Evolutionary conservation across 441 rosid species (phyloP), one percentile per base, ranked within the genome.

Genomic region (Erodium trifolium): DNA sequence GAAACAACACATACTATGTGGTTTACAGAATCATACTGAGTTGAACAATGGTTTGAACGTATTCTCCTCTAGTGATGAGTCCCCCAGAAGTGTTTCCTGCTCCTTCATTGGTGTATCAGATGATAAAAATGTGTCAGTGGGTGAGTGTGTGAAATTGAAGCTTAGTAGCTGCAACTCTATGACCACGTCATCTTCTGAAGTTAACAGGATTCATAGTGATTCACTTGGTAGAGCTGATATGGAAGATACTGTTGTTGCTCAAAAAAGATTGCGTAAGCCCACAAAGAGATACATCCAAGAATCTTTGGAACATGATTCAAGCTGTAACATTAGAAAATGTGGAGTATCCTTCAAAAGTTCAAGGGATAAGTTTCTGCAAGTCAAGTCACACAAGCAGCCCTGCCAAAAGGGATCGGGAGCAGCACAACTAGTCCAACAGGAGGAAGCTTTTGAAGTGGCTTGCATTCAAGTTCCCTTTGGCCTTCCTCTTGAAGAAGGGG

Each of bases 391-490:
- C 27, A 57, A 57, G 31, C 63, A 57, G 63, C 29, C 23, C 10
- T 57, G 63, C 12, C 29, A 57, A 57, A 57, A 57, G 31, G 63
- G 63, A 57, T 18, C 63, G 1, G 13, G 63, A 57, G 63, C 27
- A 17, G 31, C 63, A 57, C 63, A 57, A 57, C 63, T 57, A 57
- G 11, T 17, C 63, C 63, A 18, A 29, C 4, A 18, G 29, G 63
- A 57, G 29, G 63, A 57, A 57, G 18, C 10, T 7, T 57, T 57
- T 18, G 17, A 57, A 9, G 63, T 57, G 63, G 63, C 63, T 18
- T 57, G 63, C 63, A 57, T 57, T 57, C 63, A 57, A 3, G 63
- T 57, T 18, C 63, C 63, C 27, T 57, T 57, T 57, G 63, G 63
- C 27, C 63, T 18, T 9, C 63, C 63, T 57, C 18, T 57, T 57